phyloP scores from a whole-genome alignment of 305 asterid genomes.

The Rubia occidens region DNA sequence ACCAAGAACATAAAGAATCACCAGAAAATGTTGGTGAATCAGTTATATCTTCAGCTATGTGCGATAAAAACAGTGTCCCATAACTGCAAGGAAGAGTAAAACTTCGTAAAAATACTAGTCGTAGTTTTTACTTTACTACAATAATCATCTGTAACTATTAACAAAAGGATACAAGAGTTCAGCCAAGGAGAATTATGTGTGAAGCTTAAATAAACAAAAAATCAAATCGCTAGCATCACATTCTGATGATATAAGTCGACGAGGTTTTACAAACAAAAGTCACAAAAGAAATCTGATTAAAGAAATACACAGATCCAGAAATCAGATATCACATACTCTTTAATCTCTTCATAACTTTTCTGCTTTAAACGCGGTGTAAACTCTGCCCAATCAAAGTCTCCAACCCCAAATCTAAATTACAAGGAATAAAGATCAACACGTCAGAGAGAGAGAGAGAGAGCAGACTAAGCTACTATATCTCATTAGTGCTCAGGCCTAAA shows the following conservation, averaged over 20 bases:
- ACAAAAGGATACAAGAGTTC: neutral
- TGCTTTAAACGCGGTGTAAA: conserved; percentile 83
- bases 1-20: conserved; percentile 19
- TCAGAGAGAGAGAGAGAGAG: conserved; percentile 9
- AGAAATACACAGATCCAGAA: neutral
- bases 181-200: neutral
- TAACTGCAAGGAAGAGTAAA: conserved; percentile 38
- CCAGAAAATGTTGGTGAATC: conserved; percentile 88
- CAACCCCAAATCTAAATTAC: conserved; percentile 64
- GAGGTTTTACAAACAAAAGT: neutral
- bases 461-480: neutral
- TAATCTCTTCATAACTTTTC: conserved; percentile 67
- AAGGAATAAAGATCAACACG: neutral
- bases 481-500: neutral
- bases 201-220: neutral
- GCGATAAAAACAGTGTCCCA: conserved; percentile 66
- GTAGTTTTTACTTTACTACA: neutral
- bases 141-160: neutral
- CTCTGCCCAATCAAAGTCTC: conserved; percentile 84
- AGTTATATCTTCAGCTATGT: conserved; percentile 64
- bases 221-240: neutral
- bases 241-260: neutral
- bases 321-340: conserved; percentile 44
- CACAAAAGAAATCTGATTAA: neutral
- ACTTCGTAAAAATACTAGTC: neutral